A percentile compares a stretch with the other conserved stretches of the same genome.
These are phyloP conservation scores for Vaccinium myrtillus DNA, from an alignment of 148 eudicot species.

Conservation along the genomic window DNA sequence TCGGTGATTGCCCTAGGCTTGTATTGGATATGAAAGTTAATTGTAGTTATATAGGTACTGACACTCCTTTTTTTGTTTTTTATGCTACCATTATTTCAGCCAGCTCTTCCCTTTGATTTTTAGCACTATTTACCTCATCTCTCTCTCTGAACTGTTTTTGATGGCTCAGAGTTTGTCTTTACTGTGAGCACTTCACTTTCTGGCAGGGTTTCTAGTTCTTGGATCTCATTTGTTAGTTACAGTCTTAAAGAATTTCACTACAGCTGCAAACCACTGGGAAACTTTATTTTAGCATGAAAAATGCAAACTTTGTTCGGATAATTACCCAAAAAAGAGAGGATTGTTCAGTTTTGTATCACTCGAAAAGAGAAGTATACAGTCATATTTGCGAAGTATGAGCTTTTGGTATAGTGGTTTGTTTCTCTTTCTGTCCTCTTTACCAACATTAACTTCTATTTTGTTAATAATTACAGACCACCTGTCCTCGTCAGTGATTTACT, in stretches of 20 bases:
- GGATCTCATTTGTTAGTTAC: neutral
- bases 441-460: neutral
- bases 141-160: neutral
- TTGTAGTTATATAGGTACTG: no score
- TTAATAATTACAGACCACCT: conserved; percentile 62
- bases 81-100: no score
- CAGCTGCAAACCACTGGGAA: neutral
- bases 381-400: neutral
- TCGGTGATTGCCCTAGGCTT: neutral
- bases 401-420: neutral
- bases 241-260: neutral
- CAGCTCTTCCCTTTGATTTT: neutral
- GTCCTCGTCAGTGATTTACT: conserved; percentile 86
- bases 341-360: conserved; percentile 1
- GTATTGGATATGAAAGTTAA: neutral
- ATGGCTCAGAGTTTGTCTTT: neutral
- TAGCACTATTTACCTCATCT: neutral
- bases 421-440: neutral
- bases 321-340: no score
- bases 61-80: no score
- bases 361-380: neutral
- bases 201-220: neutral
- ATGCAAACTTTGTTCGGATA: neutral
- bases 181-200: neutral
- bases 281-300: neutral